These are phyloP conservation scores for Trypanosoma platydactyli DNA, from an alignment of 208 protist species.

Conservation along the genomic window DNA sequence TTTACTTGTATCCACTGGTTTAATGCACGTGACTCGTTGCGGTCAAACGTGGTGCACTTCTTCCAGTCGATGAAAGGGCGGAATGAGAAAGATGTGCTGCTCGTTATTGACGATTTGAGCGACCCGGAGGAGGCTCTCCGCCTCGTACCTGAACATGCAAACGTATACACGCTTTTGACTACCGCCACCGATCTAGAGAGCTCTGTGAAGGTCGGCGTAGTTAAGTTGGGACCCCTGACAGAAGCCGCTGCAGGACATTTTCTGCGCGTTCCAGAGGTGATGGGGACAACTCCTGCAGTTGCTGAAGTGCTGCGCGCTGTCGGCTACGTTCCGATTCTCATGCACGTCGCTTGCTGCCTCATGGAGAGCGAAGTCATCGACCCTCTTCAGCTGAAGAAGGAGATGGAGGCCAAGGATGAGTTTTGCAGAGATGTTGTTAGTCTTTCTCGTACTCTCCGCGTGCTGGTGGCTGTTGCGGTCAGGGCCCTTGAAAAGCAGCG, in stretches of 20 bases:
- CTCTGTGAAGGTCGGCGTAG: slow-evolving; percentile 31
- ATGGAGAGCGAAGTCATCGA: slow-evolving; percentile 39
- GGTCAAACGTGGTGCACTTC: slow-evolving; percentile 58
- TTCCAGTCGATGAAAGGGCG: slow-evolving; percentile 75
- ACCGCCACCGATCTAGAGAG: slow-evolving; percentile 29
- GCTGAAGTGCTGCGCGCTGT: slow-evolving; percentile 28
- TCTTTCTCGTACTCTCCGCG: slow-evolving; percentile 47
- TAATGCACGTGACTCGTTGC: slow-evolving; percentile 32
- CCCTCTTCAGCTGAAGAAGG: slow-evolving; percentile 23
- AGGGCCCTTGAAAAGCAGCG: slow-evolving; percentile 36
- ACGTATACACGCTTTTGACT: slow-evolving; percentile 75
- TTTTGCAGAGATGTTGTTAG: slow-evolving; percentile 50
- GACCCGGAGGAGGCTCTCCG: slow-evolving; percentile 30
- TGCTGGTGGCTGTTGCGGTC: slow-evolving; percentile 56
- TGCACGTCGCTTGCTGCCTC: slow-evolving; percentile 54
- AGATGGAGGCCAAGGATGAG: slow-evolving; percentile 35
- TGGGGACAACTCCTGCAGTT: slow-evolving; percentile 21
- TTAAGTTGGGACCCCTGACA: slow-evolving; percentile 37
- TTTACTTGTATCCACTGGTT: slow-evolving; percentile 92
- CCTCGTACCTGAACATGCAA: slow-evolving; percentile 54
- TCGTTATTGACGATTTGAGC: slow-evolving; percentile 77
- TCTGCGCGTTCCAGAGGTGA: slow-evolving; percentile 28
- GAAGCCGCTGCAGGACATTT: slow-evolving; percentile 38
- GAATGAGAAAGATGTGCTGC: slow-evolving; percentile 73
- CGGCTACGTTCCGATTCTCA: slow-evolving; percentile 72